Conservation (phyloP, 352 stramenopile genomes). For the Globisporangium sylvaticum region DNA sequence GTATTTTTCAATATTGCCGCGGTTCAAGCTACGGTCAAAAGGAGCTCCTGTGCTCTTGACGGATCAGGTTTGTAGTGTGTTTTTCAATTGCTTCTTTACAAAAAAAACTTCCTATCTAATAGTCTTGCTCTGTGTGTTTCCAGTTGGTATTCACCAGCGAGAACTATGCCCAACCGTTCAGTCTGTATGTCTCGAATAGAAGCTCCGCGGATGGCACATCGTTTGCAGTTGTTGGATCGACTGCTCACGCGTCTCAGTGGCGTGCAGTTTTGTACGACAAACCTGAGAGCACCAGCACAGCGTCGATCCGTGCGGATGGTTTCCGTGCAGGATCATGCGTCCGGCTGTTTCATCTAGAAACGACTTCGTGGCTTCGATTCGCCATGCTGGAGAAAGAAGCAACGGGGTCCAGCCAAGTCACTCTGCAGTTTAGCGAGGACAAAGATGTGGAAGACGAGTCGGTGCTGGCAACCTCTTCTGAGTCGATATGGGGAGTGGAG, state of each 20-base stretch:
- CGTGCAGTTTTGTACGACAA: conserved; percentile 55
- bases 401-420: conserved; percentile 19
- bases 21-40: conserved; percentile 65
- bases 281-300: conserved; percentile 12
- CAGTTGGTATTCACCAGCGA: conserved; percentile 52
- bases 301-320: conserved; percentile 11
- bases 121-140: background rate
- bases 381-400: conserved; percentile 2
- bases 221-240: conserved; percentile 46
- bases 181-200: conserved; percentile 64
- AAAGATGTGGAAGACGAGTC: conserved; percentile 29
- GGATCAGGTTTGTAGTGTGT: conserved; percentile 39
- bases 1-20: conserved; percentile 50
- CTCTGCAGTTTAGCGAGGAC: conserved; percentile 48
- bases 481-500: conserved; percentile 68
- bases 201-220: conserved; percentile 27
- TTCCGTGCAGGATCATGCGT: conserved; percentile 55
- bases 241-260: conserved; percentile 55
- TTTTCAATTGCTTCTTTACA: background rate
- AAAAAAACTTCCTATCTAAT: background rate
- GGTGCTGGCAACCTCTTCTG: conserved; percentile 28
- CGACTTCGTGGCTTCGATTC: conserved; percentile 57
- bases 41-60: conserved; percentile 59
- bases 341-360: conserved; percentile 62
- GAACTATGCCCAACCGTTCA: conserved; percentile 42